Conservation (phyloP, 768 basidiomycete species). For the Mycena leptocephala region DNA sequence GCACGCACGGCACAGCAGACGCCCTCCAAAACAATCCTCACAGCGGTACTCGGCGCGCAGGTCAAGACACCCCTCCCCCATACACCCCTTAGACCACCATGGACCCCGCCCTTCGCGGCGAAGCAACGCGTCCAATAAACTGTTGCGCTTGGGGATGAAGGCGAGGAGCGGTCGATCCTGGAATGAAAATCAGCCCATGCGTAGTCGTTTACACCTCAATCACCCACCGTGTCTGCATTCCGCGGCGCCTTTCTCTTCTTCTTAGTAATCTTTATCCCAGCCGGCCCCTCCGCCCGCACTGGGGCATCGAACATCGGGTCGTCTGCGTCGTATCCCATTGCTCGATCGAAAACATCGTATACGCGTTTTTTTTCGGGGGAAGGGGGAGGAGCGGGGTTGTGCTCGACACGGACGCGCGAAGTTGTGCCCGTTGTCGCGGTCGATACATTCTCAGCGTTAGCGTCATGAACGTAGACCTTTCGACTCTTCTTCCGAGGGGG, state of each 20-base stretch:
- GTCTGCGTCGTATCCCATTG: conserved; percentile 3
- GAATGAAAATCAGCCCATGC: too few relatives aligned
- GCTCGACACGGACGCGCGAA: not conserved
- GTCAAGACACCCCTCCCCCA: not conserved
- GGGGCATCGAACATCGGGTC: too few relatives aligned
- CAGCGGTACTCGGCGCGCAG: conserved; percentile 19
- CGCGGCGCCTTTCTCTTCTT: not conserved
- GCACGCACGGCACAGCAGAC: conserved; percentile 32
- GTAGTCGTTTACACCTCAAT: not conserved
- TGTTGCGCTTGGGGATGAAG: conserved; percentile 5
- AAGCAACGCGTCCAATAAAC: conserved; percentile 33
- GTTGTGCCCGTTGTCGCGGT: not conserved
- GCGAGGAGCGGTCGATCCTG: conserved; percentile 1
- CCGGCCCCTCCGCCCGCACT: too few relatives aligned
- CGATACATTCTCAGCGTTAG: not conserved
- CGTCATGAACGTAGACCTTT: not conserved
- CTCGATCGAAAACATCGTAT: not conserved
- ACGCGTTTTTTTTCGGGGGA: not conserved
- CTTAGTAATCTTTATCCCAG: conserved; percentile 3
- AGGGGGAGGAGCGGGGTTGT: not conserved
- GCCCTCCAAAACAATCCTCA: conserved; percentile 28
- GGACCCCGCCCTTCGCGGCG: conserved; percentile 36
- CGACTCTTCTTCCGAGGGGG: not conserved
- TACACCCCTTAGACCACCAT: conserved; percentile 22
- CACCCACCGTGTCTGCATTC: conserved; percentile 1